Percentiles rank a stretch among this genome's conserved stretches.
Evolutionary conservation across 805 yeast genomes (phyloP).

Genomic region (Wickerhamomyces kurtzmanii): DNA sequence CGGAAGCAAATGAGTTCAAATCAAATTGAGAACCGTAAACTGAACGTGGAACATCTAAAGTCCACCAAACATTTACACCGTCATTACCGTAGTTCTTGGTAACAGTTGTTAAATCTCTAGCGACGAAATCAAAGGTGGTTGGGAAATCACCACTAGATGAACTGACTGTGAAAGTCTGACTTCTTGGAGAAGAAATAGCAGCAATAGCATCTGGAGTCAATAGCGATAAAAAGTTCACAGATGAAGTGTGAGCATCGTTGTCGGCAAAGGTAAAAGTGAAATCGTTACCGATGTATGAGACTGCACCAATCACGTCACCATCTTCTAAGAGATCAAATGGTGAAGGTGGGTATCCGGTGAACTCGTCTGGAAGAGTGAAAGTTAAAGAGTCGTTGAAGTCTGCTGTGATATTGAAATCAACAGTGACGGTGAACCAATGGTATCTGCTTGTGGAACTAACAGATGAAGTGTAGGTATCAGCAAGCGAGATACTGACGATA

Average conservation of each 20-base stretch:
- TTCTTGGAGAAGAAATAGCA: background rate
- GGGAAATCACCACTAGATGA: background rate
- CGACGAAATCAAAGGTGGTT: background rate
- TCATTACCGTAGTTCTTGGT: constrained; percentile 1
- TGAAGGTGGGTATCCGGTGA: constrained; percentile 1
- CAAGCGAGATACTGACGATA: background rate
- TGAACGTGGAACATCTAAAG: constrained; percentile 1
- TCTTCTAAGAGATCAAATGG: constrained; percentile 1
- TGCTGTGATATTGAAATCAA: background rate
- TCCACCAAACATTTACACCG: constrained; percentile 1
- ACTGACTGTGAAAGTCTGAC: background rate
- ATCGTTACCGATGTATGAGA: background rate
- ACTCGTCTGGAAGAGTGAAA: constrained; percentile 1
- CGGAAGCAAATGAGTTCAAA: background rate
- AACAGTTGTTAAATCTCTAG: constrained; percentile 1
- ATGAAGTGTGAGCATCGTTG: background rate
- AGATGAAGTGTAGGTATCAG: background rate
- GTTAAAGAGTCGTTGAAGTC: background rate
- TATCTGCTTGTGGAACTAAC: background rate
- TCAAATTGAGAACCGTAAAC: background rate
- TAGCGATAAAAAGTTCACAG: background rate
- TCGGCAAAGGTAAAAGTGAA: background rate
- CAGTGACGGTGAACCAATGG: background rate
- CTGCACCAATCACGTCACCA: constrained; percentile 1
- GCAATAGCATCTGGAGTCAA: background rate